Conservation (phyloP, 1,284 basidiomycete genomes). For the Lentinus polychrous region DNA sequence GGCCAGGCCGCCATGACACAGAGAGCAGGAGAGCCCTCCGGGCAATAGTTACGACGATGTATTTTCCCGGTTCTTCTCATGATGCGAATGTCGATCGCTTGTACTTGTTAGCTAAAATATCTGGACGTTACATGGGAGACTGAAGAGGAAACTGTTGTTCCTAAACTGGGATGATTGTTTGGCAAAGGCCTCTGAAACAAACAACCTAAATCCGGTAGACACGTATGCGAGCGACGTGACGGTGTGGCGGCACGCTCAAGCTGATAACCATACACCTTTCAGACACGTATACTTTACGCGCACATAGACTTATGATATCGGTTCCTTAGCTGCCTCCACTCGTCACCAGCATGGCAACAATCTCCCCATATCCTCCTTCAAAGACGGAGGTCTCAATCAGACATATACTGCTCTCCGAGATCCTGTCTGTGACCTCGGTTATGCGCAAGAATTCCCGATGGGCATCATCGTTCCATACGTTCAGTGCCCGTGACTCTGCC, state of each 20-base stretch:
- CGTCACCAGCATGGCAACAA: not conserved
- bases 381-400: constrained; percentile 41
- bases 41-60: constrained; percentile 14
- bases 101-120: constrained; percentile 2
- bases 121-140: not conserved
- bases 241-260: not conserved
- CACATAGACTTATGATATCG: not conserved
- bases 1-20: constrained; percentile 80
- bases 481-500: constrained; percentile 53
- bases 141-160: not conserved
- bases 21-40: constrained; percentile 30
- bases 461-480: constrained; percentile 64
- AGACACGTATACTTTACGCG: constrained; percentile 7
- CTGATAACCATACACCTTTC: constrained; percentile 5
- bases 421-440: constrained; percentile 87
- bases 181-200: constrained; percentile 17
- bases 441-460: constrained; percentile 97
- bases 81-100: not conserved
- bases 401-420: constrained; percentile 84
- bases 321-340: not conserved
- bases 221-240: not conserved
- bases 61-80: not conserved
- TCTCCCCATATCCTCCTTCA: not conserved
- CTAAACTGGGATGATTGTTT: constrained; percentile 12
- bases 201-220: constrained; percentile 9